Conservation (phyloP, 306 rosid species). For the Begonia peltatifolia region DNA sequence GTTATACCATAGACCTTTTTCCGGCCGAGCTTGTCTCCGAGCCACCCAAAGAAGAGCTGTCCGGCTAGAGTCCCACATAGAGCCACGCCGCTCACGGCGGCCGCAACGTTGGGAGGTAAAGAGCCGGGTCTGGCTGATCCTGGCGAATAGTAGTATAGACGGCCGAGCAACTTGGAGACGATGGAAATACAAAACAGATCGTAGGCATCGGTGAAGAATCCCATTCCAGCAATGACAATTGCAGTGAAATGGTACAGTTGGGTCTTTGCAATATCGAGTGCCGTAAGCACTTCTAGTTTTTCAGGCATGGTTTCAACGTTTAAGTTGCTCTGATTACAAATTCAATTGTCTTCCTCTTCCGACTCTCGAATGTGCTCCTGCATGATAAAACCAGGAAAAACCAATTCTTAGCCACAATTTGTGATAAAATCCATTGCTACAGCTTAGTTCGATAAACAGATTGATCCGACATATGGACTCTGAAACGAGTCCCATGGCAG, state of each 20-base stretch:
- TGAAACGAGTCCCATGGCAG: too few relatives aligned
- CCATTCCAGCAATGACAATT: conserved; percentile 18
- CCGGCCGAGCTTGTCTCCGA: conserved; percentile 77
- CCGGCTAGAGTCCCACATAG: conserved; percentile 60
- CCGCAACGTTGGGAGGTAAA: conserved; percentile 53
- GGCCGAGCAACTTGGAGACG: conserved; percentile 11
- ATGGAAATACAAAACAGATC: conserved; percentile 13
- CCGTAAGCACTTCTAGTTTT: conserved; percentile 1
- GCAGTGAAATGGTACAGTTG: conserved; percentile 21
- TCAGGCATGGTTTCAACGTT: neutral
- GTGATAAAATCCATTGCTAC: too few relatives aligned
- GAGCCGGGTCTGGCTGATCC: conserved; percentile 32
- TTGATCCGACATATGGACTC: too few relatives aligned
- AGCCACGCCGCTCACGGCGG: conserved; percentile 76
- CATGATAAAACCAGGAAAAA: too few relatives aligned
- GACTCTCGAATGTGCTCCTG: too few relatives aligned
- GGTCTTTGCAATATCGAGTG: conserved; percentile 9
- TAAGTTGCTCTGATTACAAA: too few relatives aligned
- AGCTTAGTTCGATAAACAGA: too few relatives aligned
- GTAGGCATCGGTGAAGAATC: conserved; percentile 18
- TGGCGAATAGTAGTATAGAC: conserved; percentile 4
- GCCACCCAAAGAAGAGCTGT: conserved; percentile 96
- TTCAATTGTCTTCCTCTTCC: too few relatives aligned
- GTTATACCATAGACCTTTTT: conserved; percentile 70
- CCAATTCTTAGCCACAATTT: too few relatives aligned